Evolutionary conservation across 345 rosid genomes (phyloP).

Genomic region (Citrus inodora): DNA sequence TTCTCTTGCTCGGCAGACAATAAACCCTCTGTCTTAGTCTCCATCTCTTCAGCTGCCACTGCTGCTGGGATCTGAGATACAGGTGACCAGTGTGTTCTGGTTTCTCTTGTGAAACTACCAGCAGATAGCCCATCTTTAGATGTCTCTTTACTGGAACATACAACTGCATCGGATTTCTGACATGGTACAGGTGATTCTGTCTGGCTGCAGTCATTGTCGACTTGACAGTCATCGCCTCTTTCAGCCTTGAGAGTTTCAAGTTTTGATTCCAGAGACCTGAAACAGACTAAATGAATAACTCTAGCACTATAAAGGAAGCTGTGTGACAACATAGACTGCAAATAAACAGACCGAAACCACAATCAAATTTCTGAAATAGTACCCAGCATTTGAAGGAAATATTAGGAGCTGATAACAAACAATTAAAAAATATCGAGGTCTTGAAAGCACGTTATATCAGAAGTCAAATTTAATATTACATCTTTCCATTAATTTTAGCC

Average conservation of each 20-base stretch:
- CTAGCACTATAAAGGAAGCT: neutral
- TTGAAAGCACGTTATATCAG: neutral
- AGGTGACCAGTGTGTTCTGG: constrained; percentile 49
- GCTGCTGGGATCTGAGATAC: constrained; percentile 34
- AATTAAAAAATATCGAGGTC: neutral
- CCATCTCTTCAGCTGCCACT: constrained; percentile 30
- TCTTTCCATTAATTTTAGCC: neutral
- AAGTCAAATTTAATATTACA: neutral
- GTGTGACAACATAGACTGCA: neutral
- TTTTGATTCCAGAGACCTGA: constrained; percentile 74
- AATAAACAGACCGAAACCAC: neutral
- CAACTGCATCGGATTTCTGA: constrained; percentile 49
- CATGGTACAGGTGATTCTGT: constrained; percentile 57
- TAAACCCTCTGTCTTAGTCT: constrained; percentile 35
- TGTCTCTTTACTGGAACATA: constrained; percentile 55
- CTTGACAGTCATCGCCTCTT: constrained; percentile 31
- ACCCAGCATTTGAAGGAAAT: neutral
- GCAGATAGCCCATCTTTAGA: constrained; percentile 71
- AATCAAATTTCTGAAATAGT: neutral
- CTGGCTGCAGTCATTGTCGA: constrained; percentile 54
- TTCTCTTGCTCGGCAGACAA: constrained; percentile 30
- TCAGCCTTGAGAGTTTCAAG: constrained; percentile 69
- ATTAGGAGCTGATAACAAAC: neutral
- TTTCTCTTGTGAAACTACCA: constrained; percentile 74
- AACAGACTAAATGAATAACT: constrained; percentile 3